A percentile compares a stretch with the other conserved stretches of the same genome.
These are phyloP conservation scores for Poa annua DNA, from an alignment of 176 grass and related monocot species.

Conservation along the genomic window DNA sequence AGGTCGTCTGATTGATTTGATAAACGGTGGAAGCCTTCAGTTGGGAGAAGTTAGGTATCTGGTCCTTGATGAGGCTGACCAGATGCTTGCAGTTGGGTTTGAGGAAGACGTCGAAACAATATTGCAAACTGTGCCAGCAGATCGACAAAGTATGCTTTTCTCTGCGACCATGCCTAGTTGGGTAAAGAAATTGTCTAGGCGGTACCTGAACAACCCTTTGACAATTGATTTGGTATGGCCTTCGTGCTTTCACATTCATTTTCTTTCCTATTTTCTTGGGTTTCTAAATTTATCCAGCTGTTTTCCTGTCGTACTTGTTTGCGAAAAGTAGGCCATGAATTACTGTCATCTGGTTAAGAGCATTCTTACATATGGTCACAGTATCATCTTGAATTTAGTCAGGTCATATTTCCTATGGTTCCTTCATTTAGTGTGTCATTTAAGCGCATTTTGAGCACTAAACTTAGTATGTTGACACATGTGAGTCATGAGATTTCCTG, in stretches of 20 bases:
- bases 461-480: conserved; percentile 5
- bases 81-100: conserved; percentile 99
- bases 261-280: background rate
- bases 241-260: conserved; percentile 19
- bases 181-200: conserved; percentile 93
- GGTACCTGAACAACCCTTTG: conserved; percentile 83
- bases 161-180: conserved; percentile 98
- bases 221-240: conserved; percentile 89
- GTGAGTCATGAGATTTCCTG: background rate
- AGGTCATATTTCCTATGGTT: background rate
- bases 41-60: conserved; percentile 88
- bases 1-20: conserved; percentile 95
- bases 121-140: conserved; percentile 70
- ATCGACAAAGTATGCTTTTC: conserved; percentile 95
- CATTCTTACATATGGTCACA: conserved; percentile 23
- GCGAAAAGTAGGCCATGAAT: conserved; percentile 2
- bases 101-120: conserved; percentile 99
- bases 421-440: background rate
- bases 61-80: conserved; percentile 98
- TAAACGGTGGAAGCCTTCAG: conserved; percentile 70
- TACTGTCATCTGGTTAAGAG: conserved; percentile 1
- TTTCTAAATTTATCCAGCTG: background rate
- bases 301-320: background rate
- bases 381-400: conserved; percentile 16
- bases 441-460: background rate